A percentile compares a stretch with the other conserved stretches of the same genome.
Conservation (phyloP, 1,139 yeast genomes). For the Yamadazyma dendronema region DNA sequence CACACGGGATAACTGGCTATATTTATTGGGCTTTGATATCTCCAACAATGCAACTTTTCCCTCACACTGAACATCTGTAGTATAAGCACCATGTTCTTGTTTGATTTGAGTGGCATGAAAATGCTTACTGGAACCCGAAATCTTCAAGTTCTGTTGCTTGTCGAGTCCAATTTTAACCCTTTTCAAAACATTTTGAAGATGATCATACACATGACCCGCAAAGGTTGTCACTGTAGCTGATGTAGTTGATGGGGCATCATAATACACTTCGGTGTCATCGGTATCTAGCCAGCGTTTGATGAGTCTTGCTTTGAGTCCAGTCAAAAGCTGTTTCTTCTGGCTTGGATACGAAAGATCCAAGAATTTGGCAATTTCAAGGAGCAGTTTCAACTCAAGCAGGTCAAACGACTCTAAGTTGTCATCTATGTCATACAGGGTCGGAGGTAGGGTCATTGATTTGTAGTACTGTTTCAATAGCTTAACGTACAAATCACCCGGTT, state of each 20-base stretch:
- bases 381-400: conserved; percentile 1
- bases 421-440: conserved; percentile 5
- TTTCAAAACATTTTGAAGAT: conserved; percentile 20
- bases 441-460: conserved; percentile 3
- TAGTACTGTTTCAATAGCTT: conserved; percentile 3
- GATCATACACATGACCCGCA: conserved; percentile 11
- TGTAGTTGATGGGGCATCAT: background rate
- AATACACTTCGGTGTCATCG: conserved; percentile 1
- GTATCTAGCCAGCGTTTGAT: background rate
- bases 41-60: conserved; percentile 19
- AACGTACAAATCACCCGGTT: conserved; percentile 2
- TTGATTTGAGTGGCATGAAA: conserved; percentile 14
- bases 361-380: conserved; percentile 1
- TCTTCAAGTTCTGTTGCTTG: conserved; percentile 16
- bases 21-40: conserved; percentile 32
- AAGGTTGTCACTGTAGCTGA: background rate
- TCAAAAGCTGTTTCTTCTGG: background rate
- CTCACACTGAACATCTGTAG: background rate
- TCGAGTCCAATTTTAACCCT: conserved; percentile 19
- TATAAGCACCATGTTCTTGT: background rate
- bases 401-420: conserved; percentile 8
- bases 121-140: conserved; percentile 33
- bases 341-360: conserved; percentile 1
- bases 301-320: conserved; percentile 3
- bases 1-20: conserved; percentile 21